Percentiles rank a stretch among this genome's conserved stretches.
Conservation (phyloP, 2,329 filamentous ascomycete species). For the Didymella pinodella region DNA sequence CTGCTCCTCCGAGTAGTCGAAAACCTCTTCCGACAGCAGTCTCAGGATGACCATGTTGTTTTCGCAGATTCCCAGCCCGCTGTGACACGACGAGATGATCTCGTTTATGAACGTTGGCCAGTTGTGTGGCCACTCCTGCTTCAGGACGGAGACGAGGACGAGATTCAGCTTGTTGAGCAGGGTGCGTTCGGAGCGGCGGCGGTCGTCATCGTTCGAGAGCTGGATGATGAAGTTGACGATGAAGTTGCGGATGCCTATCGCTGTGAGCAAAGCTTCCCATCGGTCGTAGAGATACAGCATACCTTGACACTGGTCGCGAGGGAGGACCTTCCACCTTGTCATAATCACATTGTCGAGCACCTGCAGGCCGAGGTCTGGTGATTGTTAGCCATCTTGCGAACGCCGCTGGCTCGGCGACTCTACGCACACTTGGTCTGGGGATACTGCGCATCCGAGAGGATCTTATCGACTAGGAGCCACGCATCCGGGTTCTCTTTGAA, state of each 20-base stretch:
- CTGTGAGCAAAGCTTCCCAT: conserved; percentile 14
- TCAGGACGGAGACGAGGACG: conserved; percentile 94
- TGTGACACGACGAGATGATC: conserved; percentile 95
- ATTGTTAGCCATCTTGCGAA: conserved; percentile 43
- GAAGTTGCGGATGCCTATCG: conserved; percentile 93
- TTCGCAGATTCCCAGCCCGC: conserved; percentile 95
- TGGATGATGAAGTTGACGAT: conserved; percentile 98
- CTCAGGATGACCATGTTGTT: conserved; percentile 99
- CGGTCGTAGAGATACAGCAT: conserved; percentile 34
- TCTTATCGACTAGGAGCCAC: conserved; percentile 97
- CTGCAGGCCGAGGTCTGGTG: conserved; percentile 85
- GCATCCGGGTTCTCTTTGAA: conserved; percentile 99
- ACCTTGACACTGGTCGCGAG: conserved; percentile 95
- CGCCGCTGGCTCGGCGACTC: conserved; percentile 23
- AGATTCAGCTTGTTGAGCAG: conserved; percentile 98
- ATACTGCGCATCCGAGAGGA: conserved; percentile 90
- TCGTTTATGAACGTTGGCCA: conserved; percentile 99
- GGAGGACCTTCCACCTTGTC: conserved; percentile 98
- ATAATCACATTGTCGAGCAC: conserved; percentile 98
- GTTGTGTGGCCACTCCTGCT: conserved; percentile 99
- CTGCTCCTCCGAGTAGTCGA: conserved; percentile 97
- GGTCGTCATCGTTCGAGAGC: conserved; percentile 88
- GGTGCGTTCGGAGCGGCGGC: conserved; percentile 81
- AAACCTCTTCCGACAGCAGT: conserved; percentile 95
- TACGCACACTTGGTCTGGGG: conserved; percentile 92